Evolutionary conservation across 139 green algal species (phyloP).

Genomic region (Diplosphaera chodatii): DNA sequence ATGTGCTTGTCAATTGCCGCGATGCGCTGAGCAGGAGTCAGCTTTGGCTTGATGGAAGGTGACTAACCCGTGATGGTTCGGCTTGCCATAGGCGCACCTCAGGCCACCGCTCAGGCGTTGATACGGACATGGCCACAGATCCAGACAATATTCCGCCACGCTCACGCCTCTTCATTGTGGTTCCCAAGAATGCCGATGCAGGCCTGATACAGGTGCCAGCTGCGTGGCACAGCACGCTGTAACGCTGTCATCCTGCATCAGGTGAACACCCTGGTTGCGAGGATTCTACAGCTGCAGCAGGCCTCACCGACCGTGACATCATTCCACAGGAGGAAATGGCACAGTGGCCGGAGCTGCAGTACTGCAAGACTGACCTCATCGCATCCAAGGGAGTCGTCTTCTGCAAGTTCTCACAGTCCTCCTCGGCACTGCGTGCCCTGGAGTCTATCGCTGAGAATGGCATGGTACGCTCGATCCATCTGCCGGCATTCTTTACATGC

Average conservation of each 20-base stretch:
- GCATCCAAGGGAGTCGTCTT: constrained; percentile 82
- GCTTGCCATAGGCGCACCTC: background rate
- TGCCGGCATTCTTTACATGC: no score
- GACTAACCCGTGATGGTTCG: no score
- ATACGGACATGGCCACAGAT: constrained; percentile 56
- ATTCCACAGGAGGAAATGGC: constrained; percentile 55
- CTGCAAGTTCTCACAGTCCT: constrained; percentile 77
- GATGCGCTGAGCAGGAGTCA: no score
- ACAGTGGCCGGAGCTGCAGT: constrained; percentile 69
- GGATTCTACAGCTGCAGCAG: constrained; percentile 4
- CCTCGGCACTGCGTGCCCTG: constrained; percentile 62
- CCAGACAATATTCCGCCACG: constrained; percentile 81
- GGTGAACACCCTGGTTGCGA: constrained; percentile 10
- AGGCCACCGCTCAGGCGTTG: background rate
- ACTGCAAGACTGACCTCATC: constrained; percentile 90
- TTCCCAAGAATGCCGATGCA: constrained; percentile 75
- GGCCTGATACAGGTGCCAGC: constrained; percentile 61
- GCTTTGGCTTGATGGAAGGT: background rate
- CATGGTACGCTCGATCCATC: constrained; percentile 27
- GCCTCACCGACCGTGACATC: no score
- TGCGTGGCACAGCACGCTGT: no score
- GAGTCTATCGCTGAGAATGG: constrained; percentile 57
- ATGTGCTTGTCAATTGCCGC: no score
- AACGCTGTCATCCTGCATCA: no score
- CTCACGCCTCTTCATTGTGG: constrained; percentile 85